Evolutionary conservation across 148 eudicot genomes (phyloP).

Genomic region (Fallopia convolvulus): DNA sequence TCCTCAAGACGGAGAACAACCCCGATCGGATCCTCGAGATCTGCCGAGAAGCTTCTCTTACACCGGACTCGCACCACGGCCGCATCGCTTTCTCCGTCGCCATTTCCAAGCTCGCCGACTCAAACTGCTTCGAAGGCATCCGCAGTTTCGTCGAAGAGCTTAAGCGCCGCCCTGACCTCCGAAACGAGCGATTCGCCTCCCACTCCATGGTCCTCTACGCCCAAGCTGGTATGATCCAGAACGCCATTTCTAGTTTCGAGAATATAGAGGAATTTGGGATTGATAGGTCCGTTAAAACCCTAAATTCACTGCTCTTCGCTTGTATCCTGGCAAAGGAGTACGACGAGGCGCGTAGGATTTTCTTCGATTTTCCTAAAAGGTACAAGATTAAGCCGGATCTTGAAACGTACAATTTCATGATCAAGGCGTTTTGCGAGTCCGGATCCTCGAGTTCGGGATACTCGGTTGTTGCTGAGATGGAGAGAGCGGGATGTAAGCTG

Average conservation of each 20-base stretch:
- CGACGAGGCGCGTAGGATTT: slow-evolving; percentile 30
- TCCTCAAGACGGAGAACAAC: slow-evolving; percentile 50
- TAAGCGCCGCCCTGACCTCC: slow-evolving; percentile 46
- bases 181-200: slow-evolving; percentile 41
- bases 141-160: slow-evolving; percentile 47
- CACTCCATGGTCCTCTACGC: slow-evolving; percentile 69
- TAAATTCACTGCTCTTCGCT: slow-evolving; percentile 65
- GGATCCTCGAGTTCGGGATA: slow-evolving; percentile 25
- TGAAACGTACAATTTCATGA: slow-evolving; percentile 46
- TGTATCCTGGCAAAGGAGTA: slow-evolving; percentile 38
- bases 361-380: slow-evolving; percentile 32
- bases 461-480: slow-evolving; percentile 22
- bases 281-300: slow-evolving; percentile 33
- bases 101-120: slow-evolving; percentile 42
- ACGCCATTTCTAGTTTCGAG: slow-evolving; percentile 51
- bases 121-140: slow-evolving; percentile 41
- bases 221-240: slow-evolving; percentile 53
- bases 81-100: slow-evolving; percentile 61
- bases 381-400: slow-evolving; percentile 31
- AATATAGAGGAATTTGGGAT: slow-evolving; percentile 45
- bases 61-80: slow-evolving; percentile 55
- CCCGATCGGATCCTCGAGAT: slow-evolving; percentile 65
- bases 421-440: slow-evolving; percentile 31
- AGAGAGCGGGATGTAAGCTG: slow-evolving; percentile 23
- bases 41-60: slow-evolving; percentile 56